phyloP scores from a whole-genome alignment of 139 green algal genomes.

The Ulvella scutata region DNA sequence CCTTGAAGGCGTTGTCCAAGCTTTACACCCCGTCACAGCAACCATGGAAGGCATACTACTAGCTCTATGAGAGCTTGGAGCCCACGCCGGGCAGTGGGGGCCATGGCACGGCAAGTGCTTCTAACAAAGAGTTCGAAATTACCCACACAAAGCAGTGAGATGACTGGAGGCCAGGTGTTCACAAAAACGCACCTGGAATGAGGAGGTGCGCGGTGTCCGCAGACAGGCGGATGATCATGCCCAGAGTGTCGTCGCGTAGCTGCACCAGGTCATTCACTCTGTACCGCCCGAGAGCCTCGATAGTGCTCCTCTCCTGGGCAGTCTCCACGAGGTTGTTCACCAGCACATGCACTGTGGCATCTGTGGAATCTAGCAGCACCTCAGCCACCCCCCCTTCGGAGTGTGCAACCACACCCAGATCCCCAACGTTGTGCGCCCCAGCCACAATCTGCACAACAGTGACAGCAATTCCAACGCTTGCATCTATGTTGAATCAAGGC shows the following conservation, averaged over 20 bases:
- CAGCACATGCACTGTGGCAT: not conserved
- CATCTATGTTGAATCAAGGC: no score
- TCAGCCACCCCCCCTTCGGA: not conserved
- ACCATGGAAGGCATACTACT: no score
- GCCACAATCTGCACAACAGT: not conserved
- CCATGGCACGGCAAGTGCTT: no score
- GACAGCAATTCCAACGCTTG: no score
- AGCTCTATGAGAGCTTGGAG: no score
- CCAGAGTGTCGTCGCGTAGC: not conserved
- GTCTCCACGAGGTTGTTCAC: conserved; percentile 4
- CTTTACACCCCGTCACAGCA: no score
- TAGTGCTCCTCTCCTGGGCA: not conserved
- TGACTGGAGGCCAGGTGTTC: no score
- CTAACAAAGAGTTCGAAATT: no score
- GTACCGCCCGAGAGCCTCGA: conserved; percentile 3
- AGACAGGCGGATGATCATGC: not conserved
- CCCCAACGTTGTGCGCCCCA: not conserved
- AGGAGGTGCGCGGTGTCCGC: not conserved
- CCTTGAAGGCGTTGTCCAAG: no score
- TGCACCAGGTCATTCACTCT: conserved; percentile 1
- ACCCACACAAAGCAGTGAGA: no score
- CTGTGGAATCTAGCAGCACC: not conserved
- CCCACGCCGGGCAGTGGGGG: no score
- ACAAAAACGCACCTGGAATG: not conserved
- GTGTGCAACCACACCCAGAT: not conserved